Evolutionary conservation across 1,284 basidiomycete genomes (phyloP), one percentile per base, ranked within the genome.

Genomic region (Rhizopogon hawkerae): DNA sequence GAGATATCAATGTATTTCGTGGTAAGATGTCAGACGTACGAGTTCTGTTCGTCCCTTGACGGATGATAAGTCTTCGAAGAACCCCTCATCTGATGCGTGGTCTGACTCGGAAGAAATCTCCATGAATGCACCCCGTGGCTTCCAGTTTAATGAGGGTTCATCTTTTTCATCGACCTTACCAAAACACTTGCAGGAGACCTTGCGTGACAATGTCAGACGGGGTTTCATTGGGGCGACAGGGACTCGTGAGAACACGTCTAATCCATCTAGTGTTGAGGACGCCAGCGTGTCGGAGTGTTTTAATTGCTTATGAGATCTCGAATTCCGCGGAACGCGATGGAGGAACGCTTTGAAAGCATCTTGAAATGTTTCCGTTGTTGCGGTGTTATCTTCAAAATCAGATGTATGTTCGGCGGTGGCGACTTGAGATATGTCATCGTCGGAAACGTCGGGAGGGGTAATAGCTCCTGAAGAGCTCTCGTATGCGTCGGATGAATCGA

Each of bases 191-290:
- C 1, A 57, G 6, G 62, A 60, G 37, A 59, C 51, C 16, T 55
- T 60, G 38, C 62, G 26, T 8, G 1, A 11, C 31, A 31, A 4
- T 2, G 49, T 58, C 44, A 50, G 56, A 46, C 49, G 51, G 16
- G 46, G 42, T 47, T 46, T 58, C 26, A 45, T 7, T 10, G 45
- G 56, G 29, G 56, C 35, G 16, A 21, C 9, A n/a, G 41, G 16
- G 13, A 62, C 54, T 45, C 64, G 58, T 18, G 60, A 54, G 49
- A 60, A 59, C 8, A 69, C 53, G 48, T 69, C 58, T 35, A 64
- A 49, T 23, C 68, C 67, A 24, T 68, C 69, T 49, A 65, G 58
- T 9, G 65, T 66, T 23, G 69, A 72, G 11, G 69, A 71, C 16
- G 67, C 61, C 51, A 58, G 53, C 37, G 60, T 49, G 11, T 58